Evolutionary conservation across 768 basidiomycete genomes (phyloP).

Genomic region (Tylopilus cervinicoccineus): DNA sequence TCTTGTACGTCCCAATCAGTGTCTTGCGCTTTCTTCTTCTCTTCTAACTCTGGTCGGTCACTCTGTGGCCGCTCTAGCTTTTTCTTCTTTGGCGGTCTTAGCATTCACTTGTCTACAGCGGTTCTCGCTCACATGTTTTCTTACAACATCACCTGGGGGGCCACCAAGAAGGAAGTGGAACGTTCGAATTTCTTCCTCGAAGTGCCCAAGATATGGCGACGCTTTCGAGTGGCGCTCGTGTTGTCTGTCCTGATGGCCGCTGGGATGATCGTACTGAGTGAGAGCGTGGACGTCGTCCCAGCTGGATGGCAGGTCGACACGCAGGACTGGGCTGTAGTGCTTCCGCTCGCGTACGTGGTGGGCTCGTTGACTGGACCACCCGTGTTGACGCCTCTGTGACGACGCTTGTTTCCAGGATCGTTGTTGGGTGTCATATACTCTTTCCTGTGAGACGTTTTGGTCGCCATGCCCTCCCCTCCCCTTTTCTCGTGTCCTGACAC

Average conservation of each 20-base stretch:
- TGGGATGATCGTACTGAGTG: slow-evolving; percentile 55
- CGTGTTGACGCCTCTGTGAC: not conserved
- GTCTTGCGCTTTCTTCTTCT: too few relatives aligned
- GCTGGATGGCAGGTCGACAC: slow-evolving; percentile 62
- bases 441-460: slow-evolving; percentile 56
- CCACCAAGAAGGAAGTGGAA: slow-evolving; percentile 80
- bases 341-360: slow-evolving; percentile 57
- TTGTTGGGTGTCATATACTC: slow-evolving; percentile 62
- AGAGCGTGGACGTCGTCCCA: slow-evolving; percentile 44
- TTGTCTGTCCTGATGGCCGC: slow-evolving; percentile 47
- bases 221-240: slow-evolving; percentile 65
- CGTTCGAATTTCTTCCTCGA: slow-evolving; percentile 91
- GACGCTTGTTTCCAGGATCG: slow-evolving; percentile 33
- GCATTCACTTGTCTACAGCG: slow-evolving; percentile 49
- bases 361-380: not conserved
- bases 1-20: slow-evolving; percentile 28
- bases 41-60: not conserved
- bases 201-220: slow-evolving; percentile 76
- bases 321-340: slow-evolving; percentile 62
- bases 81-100: slow-evolving; percentile 56
- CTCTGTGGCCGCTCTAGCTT: slow-evolving; percentile 21
- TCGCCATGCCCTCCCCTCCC: too few relatives aligned
- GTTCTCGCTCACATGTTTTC: slow-evolving; percentile 55
- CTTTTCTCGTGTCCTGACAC: slow-evolving; percentile 24
- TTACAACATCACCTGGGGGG: slow-evolving; percentile 56